Base-by-base conservation (phyloP, 2,329 filamentous ascomycete species). In the Diaporthe helianthi region DNA sequence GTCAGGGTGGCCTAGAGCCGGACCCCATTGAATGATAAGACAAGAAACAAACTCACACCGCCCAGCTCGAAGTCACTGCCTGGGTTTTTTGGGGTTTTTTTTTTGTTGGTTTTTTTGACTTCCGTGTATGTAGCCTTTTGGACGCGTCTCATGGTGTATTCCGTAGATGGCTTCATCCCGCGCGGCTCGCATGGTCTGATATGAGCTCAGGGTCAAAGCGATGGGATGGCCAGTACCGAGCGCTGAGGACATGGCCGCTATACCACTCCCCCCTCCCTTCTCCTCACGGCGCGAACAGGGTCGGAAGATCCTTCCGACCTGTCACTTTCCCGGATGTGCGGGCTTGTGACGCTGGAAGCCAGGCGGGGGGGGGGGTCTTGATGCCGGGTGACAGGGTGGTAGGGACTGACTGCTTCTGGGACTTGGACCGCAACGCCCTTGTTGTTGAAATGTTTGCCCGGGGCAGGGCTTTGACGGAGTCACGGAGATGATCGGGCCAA, bases 281-380 rank as follows among this genome's bases (percentile, higher is more conserved):
- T 33, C 31, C 31, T 38, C 12, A 13, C 36, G 36, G 36, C 36
- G 36, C 1, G 33, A 41, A 31, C 38, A 61, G 17, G 38, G 41
- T 33, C 58, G 58, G 58, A 49, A 36, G 58, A 49, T 24, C 13
- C 19, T 63, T 63, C 58, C 58, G 58, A 63, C 55, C 55, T 61
- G 55, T 61, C 55, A 63, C 41, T 49, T 63, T 63, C 13, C n/a
- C 41, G 44, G 29, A 63, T 49, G 58, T 63, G 58, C 26, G 58
- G 58, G 58, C 44, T 47, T 63, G 58, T 49, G 58, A 63, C 41
- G 41, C 19, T 47, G 44, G 58, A 49, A 63, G 41, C 49, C 58
- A 36, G 41, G n/a, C n/a, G n/a, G n/a, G n/a, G n/a, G n/a, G n/a
- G n/a, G 58, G 58, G 58, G 41, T 5, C 10, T 63, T 49, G 41